Base-by-base conservation (phyloP, 345 rosid species). In the Acer saccharum region DNA sequence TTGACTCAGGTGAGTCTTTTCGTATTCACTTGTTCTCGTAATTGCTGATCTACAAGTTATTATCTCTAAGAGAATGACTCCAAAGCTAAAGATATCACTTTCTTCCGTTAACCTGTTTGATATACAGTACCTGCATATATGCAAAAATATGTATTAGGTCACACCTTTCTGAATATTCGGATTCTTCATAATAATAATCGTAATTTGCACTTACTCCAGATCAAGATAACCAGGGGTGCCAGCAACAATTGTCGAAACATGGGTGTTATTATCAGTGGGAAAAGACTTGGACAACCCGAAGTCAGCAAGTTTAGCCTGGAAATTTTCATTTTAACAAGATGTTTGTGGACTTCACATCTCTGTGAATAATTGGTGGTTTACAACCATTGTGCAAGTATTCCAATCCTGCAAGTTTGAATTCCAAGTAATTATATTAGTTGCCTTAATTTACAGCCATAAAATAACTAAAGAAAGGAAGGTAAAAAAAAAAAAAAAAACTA, bases 181-280 rank as follows among this genome's bases (percentile, higher is more conserved):
- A 29, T 29, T 29, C 3, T 1, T 29, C 35, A 29, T 29, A 29
- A 29, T 29, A 29, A 29, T 29, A 35, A 62, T 5, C 14, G 32
- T 16, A 29, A 18, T 55, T 2, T 10, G 20, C 43, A 52, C 89
- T 80, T 83, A 83, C 89, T 86, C 86, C 7, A 89, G 91, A 69
- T 86, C 90, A 32, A 88, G 73, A 77, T 86, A 86, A 27, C 89
- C 90, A 25, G 87, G 86, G 0, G 89, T 88, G 62, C 91, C 88
- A 43, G 79, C 78, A 63, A 82, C 85, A 79, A 73, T 75, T 10
- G 82, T 83, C 4, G 88, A 78, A 64, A 81, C 83, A 73, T 83
- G 75, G 25, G 83, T 68, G 17, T 81, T 88, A 20, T 76, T 70
- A 72, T 84, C 85, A 17, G 48, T 75, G 61, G 74, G 81, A 70